Evolutionary conservation across 345 rosid genomes (phyloP).

Genomic region (Bruguiera sexangula): DNA sequence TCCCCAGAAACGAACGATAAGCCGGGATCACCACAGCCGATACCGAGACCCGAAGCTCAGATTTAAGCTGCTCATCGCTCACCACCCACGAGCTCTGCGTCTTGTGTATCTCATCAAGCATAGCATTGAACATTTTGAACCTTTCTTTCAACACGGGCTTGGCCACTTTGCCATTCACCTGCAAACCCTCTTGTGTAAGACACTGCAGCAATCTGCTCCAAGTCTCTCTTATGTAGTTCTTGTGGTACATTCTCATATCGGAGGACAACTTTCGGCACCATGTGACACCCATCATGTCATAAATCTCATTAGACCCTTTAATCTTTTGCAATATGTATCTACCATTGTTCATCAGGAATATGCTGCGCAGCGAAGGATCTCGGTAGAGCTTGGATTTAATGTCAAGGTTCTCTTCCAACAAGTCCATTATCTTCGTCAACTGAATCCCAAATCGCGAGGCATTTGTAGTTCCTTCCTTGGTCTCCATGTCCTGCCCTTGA

Average conservation of each 20-base stretch:
- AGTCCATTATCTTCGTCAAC: constrained; percentile 5
- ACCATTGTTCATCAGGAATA: constrained; percentile 1
- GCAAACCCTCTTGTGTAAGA: not conserved
- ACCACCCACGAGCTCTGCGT: constrained; percentile 3
- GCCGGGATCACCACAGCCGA: constrained; percentile 3
- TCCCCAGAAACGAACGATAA: constrained; percentile 1
- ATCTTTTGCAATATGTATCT: constrained; percentile 7
- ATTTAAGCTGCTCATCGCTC: constrained; percentile 2
- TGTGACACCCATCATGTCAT: not conserved
- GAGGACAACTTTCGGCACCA: constrained; percentile 1
- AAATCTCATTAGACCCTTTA: constrained; percentile 1
- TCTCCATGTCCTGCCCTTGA: not conserved
- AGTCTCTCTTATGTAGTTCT: constrained; percentile 2
- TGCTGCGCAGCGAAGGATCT: not conserved
- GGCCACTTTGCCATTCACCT: constrained; percentile 2
- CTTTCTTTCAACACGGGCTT: not conserved
- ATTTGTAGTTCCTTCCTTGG: constrained; percentile 14
- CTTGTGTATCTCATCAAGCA: constrained; percentile 5
- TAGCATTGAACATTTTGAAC: constrained; percentile 2
- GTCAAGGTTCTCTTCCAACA: constrained; percentile 8
- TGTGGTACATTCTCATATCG: not conserved
- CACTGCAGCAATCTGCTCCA: constrained; percentile 6
- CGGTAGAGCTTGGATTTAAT: constrained; percentile 1
- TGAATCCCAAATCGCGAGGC: constrained; percentile 1
- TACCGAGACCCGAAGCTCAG: not conserved